Base-by-base conservation (phyloP, 2,329 filamentous ascomycete genomes). In the Aspergillus aculeatus region DNA sequence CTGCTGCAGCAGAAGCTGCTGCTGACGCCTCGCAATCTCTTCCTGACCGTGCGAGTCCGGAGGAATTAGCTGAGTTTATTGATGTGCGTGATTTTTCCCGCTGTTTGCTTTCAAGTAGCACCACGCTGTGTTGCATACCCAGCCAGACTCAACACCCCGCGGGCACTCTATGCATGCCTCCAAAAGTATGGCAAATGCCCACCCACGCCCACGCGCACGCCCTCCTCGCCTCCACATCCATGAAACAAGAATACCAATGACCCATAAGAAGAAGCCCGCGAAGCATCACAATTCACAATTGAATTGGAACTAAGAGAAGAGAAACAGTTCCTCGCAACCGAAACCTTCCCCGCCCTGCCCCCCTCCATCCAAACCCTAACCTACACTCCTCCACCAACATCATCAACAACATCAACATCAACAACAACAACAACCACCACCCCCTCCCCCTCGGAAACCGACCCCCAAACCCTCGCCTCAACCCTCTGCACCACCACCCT, bases 31-130 rank as follows among this genome's bases (percentile, higher is more conserved):
- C 32, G 41, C 16, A 47, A 35, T 55, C 26, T 47, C n/a, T 48
- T 19, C 24, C 50, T 29, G 14, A 47, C 24, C 32, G 67, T 55
- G 69, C 75, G 19, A 79, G 85, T 65, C 84, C 84, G 5, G 88
- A 89, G 66, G 90, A 93, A 57, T 77, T 95, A 23, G 84, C 86
- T 26, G 92, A 96, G 1, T 96, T 96, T 75, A 86, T 90, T 56
- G 87, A 93, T 67, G 84, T 86, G 78, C 44, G 68, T 64, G 32
- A 11, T 47, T 19, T 21, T 49, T 47, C 35, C 44, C 16, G 47
- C 35, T 32, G 23, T 38, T 47, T 29, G 31, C 12, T 16, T 16
- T 29, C 26, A 6, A 29, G 26, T 9, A 29, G 26, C 26, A 23
- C 23, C 26, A 23, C 23, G 23, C 23, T 23, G 3, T 23, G 23